Percentiles rank a stretch among this genome's conserved stretches.
Conservation (phyloP, 108 stramenopile genomes). For the Skeletonema marinoi region DNA sequence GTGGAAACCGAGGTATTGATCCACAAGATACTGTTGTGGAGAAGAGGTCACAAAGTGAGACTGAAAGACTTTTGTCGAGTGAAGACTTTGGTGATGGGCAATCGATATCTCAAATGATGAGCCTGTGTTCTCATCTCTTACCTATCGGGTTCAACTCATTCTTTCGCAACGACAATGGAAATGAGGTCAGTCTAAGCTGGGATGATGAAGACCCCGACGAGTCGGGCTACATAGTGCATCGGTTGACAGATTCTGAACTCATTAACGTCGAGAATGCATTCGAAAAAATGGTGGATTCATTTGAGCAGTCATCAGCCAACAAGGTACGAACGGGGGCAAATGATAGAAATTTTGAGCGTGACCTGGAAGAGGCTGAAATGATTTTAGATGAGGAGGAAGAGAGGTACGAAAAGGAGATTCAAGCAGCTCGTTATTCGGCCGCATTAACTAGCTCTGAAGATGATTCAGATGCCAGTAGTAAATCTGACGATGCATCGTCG, state of each 20-base stretch:
- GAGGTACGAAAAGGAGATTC: conserved; percentile 19
- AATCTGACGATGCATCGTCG: conserved; percentile 27
- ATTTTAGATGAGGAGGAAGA: conserved; percentile 61
- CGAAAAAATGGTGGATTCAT: conserved; percentile 60
- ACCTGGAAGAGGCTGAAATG: conserved; percentile 71
- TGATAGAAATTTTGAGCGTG: conserved; percentile 72
- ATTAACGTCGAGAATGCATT: conserved; percentile 70
- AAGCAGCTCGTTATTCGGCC: not conserved
- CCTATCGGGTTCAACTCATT: conserved; percentile 56
- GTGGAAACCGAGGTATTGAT: conserved; percentile 10
- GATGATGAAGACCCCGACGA: conserved; percentile 82
- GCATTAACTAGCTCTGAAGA: conserved; percentile 16
- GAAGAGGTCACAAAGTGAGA: conserved; percentile 7
- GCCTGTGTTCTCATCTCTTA: conserved; percentile 75
- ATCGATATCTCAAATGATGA: conserved; percentile 68
- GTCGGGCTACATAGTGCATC: conserved; percentile 76
- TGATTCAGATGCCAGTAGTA: conserved; percentile 22
- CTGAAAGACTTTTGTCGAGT: conserved; percentile 8
- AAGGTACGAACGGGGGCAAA: conserved; percentile 18
- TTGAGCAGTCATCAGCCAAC: conserved; percentile 45
- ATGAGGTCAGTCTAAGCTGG: conserved; percentile 53
- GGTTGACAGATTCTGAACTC: conserved; percentile 62
- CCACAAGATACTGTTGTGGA: conserved; percentile 4
- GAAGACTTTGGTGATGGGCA: conserved; percentile 29
- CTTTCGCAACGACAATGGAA: not conserved